These are phyloP conservation scores for Xylaria bambusicola DNA, from an alignment of 495 filamentous ascomycete genomes.

Conservation along the genomic window DNA sequence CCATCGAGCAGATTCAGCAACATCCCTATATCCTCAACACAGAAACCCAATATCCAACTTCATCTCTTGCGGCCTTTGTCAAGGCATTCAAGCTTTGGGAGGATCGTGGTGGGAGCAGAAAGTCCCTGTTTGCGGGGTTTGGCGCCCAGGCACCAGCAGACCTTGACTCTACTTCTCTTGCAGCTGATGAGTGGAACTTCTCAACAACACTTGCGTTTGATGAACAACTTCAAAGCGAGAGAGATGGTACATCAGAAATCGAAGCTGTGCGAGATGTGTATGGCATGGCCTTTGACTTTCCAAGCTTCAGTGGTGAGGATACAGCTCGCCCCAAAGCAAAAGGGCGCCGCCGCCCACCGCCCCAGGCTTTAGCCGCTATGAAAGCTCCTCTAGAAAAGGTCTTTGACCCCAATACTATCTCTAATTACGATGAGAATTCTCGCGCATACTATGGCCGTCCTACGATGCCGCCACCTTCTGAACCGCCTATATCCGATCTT, in stretches of 20 bases:
- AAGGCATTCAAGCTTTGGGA: conserved; percentile 86
- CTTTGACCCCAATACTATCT: conserved; percentile 59
- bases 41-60: conserved; percentile 66
- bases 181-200: conserved; percentile 86
- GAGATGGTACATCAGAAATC: conserved; percentile 29
- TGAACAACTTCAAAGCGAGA: conserved; percentile 51
- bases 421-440: conserved; percentile 59
- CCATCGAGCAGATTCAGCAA: conserved; percentile 64
- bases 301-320: conserved; percentile 40
- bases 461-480: conserved; percentile 31
- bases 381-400: conserved; percentile 56
- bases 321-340: conserved; percentile 44
- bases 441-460: conserved; percentile 49
- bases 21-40: conserved; percentile 67
- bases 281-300: conserved; percentile 49
- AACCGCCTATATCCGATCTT: conserved; percentile 49
- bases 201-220: conserved; percentile 86
- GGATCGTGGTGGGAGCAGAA: conserved; percentile 75
- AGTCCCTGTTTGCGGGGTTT: conserved; percentile 75
- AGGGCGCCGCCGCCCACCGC: conserved; percentile 52
- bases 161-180: conserved; percentile 39
- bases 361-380: conserved; percentile 43
- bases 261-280: conserved; percentile 55
- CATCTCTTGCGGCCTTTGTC: conserved; percentile 70
- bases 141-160: conserved; percentile 65